Evolutionary conservation across 345 rosid species (phyloP).

Genomic region (Arabis alpina): DNA sequence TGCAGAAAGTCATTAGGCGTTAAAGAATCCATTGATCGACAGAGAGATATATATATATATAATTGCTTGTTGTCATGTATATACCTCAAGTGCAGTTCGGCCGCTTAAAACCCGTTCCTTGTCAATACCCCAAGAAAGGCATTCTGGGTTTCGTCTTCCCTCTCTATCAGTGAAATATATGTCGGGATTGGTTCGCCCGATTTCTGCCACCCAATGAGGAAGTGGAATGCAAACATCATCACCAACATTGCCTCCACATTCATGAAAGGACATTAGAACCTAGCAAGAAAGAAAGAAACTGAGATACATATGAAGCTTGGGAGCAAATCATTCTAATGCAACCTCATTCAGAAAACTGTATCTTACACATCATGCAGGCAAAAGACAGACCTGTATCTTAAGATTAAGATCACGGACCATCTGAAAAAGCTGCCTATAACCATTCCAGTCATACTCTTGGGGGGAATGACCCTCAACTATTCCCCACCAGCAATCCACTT

Average conservation of each 20-base stretch:
- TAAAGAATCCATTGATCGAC: background rate
- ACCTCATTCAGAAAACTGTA: constrained; percentile 7
- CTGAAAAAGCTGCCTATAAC: constrained; percentile 81
- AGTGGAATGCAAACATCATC: constrained; percentile 98
- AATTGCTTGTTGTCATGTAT: constrained; percentile 13
- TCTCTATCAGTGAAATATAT: constrained; percentile 97
- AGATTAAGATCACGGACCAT: constrained; percentile 82
- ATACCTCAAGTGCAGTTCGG: constrained; percentile 96
- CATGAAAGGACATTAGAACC: constrained; percentile 99
- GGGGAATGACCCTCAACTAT: constrained; percentile 93
- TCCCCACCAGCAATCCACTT: constrained; percentile 99
- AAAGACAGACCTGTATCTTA: constrained; percentile 75
- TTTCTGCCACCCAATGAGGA: constrained; percentile 97
- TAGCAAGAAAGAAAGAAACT: constrained; percentile 39
- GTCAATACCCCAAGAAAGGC: constrained; percentile 98
- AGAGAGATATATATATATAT: background rate
- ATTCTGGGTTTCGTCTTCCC: constrained; percentile 94
- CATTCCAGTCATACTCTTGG: constrained; percentile 91
- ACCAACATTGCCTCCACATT: constrained; percentile 97
- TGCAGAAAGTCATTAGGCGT: constrained; percentile 12
- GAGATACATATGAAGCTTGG: constrained; percentile 22
- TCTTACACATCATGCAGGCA: constrained; percentile 12
- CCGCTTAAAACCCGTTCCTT: constrained; percentile 91
- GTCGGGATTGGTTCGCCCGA: constrained; percentile 89
- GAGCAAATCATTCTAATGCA: constrained; percentile 1